Evolutionary conservation across 805 yeast species (phyloP), one percentile per base, ranked within the genome.

Genomic region (Yamadazyma takamatsuzukensis): DNA sequence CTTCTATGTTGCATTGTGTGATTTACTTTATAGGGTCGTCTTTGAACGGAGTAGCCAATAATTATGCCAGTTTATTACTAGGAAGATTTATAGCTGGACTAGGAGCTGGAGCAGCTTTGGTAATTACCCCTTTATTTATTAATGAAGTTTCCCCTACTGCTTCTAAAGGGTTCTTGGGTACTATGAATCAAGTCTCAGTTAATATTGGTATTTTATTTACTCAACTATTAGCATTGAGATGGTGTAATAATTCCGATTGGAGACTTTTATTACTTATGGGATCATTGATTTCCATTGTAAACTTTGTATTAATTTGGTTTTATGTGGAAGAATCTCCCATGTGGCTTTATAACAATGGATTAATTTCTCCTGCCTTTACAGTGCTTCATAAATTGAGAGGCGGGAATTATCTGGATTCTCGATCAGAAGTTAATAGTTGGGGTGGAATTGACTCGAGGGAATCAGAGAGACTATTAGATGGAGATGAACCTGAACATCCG

Each of bases 81-180:
- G 97, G 97, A 0, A 70, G 98, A 37, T 70, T 87, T 34, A 46
- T 85, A 4, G 74, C 85, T 13, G 98, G 98, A 0, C 30, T 87
- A 2, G 95, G 84, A 2, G 94, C 96, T 6, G 98, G 98, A 4
- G 68, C 80, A 9, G 81, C 90, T 1, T 72, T 93, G 37, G 97
- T 93, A 3, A 78, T 84, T 12, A 82, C 88, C 0, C 95, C 97
- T 0, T 56, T 93, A 39, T 80, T 77, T 44, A 76, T 93, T 47
- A 82, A 79, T 51, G 95, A 88, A 57, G 71, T 88, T 8, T 67
- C 93, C 6, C 96, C 97, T 0, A 56, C 68, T 1, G 64, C 64
- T 4, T 59, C 73, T 40, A 74, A 82, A 30, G 97, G 97, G 1
- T 59, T 80, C 11, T 67, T 93, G 36, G 98, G 98, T 0, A 74